Base-by-base conservation (phyloP, 2,329 filamentous ascomycete genomes). In the Harringtonia lauricola region DNA sequence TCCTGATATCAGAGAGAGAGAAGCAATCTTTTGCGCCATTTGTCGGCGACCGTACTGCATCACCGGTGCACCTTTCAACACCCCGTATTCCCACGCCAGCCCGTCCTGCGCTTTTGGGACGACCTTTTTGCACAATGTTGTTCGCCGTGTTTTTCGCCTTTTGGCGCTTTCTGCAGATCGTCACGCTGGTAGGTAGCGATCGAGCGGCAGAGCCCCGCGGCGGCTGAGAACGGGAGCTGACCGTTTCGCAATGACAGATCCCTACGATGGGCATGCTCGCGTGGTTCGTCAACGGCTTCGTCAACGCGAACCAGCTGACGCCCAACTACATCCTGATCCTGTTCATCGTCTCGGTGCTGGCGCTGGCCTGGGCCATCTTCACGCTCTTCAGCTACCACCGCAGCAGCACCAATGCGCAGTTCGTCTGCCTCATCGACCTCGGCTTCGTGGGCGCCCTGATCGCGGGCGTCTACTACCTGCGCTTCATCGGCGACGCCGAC, bases 311-410 rank as follows among this genome's bases (percentile, higher is more conserved):
- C 60, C 57, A 66, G 47, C 65, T 81, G 41, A 79, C 78, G 1
- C 79, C 79, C 21, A 64, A 69, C 59, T 75, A 74, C 57, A 71
- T 82, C 58, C 72, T 83, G 47, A 65, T 82, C 51, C 67, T 82
- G 52, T 83, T 83, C 70, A 81, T 83, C 64, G 74, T 80, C 48
- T 74, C 73, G 21, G 72, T 79, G 17, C 68, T 83, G 43, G 79
- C 67, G 29, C 67, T 74, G 43, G 75, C 74, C 47, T 83, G 79
- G 79, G 64, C 74, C 49, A 61, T 82, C 62, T 72, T 71, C 57
- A 83, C 79, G 8, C 67, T 83, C 49, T 79, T 83, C 68, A 70
- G 65, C 59, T 83, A 81, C 68, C 74, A 79, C 66, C 76, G 77
- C 46, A 74, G 73, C 26, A 70, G 66, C 38, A 59, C 65, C 52